Evolutionary conservation across 2,329 filamentous ascomycete species (phyloP).

Genomic region (Metarhizium album): DNA sequence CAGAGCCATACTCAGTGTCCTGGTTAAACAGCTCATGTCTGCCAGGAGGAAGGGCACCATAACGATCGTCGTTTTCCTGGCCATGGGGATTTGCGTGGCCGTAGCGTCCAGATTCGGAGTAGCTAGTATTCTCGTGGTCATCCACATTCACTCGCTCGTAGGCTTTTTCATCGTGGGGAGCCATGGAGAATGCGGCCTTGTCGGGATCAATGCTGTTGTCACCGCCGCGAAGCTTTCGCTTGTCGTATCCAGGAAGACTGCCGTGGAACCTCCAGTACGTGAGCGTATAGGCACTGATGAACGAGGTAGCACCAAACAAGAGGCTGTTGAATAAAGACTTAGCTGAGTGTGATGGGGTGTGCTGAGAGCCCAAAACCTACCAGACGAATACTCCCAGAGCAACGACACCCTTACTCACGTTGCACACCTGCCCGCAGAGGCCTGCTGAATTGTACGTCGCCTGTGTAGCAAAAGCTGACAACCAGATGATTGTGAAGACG

Average conservation of each 20-base stretch:
- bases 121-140: conserved; percentile 35
- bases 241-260: conserved; percentile 50
- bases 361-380: conserved; percentile 29
- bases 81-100: conserved; percentile 27
- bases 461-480: conserved; percentile 56
- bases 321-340: conserved; percentile 28
- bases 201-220: conserved; percentile 53
- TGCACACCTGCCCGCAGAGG: conserved; percentile 45
- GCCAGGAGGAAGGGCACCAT: conserved; percentile 26
- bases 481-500: conserved; percentile 51
- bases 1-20: conserved; percentile 36
- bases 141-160: conserved; percentile 51
- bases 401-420: conserved; percentile 52
- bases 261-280: conserved; percentile 53
- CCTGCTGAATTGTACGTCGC: conserved; percentile 50
- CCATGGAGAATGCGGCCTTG: conserved; percentile 58
- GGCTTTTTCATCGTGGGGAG: conserved; percentile 54
- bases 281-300: conserved; percentile 49
- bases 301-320: conserved; percentile 41
- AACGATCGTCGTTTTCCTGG: conserved; percentile 28
- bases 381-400: conserved; percentile 51
- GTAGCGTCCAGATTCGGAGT: conserved; percentile 22
- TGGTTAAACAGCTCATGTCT: conserved; percentile 36
- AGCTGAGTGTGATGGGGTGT: neutral
- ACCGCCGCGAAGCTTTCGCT: conserved; percentile 28